phyloP scores from a whole-genome alignment of 768 basidiomycete species.

The Agrocybe chaxingu region DNA sequence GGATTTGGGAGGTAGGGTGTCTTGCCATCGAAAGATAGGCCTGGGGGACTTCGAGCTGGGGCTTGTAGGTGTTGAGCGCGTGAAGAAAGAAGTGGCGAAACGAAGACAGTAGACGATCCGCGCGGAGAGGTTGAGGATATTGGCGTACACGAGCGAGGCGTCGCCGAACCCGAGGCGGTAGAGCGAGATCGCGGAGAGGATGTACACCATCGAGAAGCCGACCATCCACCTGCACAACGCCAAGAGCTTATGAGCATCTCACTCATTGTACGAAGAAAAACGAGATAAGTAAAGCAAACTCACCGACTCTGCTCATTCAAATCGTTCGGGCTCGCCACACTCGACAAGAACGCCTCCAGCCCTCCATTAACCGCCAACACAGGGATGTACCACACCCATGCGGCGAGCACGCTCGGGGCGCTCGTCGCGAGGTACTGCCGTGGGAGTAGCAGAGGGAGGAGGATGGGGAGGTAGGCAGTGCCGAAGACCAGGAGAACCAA shows the following conservation, averaged over 20 bases:
- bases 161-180: constrained; percentile 56
- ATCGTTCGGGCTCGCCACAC: constrained; percentile 66
- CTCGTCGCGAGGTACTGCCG: constrained; percentile 68
- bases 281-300: constrained; percentile 11
- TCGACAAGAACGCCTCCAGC: constrained; percentile 86
- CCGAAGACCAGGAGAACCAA: constrained; percentile 74
- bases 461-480: constrained; percentile 68
- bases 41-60: not conserved
- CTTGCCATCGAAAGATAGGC: constrained; percentile 19
- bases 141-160: constrained; percentile 71
- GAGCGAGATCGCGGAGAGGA: constrained; percentile 45
- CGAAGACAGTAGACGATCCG: constrained; percentile 59
- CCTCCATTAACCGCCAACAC: constrained; percentile 88
- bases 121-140: constrained; percentile 61
- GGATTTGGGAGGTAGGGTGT: constrained; percentile 21
- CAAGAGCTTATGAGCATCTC: too few relatives aligned
- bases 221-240: constrained; percentile 62
- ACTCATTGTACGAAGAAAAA: not conserved
- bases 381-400: constrained; percentile 90
- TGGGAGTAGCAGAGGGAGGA: constrained; percentile 70
- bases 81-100: constrained; percentile 51
- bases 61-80: constrained; percentile 5
- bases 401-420: constrained; percentile 70
- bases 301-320: constrained; percentile 67
- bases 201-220: constrained; percentile 69